A percentile compares a stretch with the other conserved stretches of the same genome.
Conservation (phyloP, 495 filamentous ascomycete species). For the Lasiosphaeria hispida region DNA sequence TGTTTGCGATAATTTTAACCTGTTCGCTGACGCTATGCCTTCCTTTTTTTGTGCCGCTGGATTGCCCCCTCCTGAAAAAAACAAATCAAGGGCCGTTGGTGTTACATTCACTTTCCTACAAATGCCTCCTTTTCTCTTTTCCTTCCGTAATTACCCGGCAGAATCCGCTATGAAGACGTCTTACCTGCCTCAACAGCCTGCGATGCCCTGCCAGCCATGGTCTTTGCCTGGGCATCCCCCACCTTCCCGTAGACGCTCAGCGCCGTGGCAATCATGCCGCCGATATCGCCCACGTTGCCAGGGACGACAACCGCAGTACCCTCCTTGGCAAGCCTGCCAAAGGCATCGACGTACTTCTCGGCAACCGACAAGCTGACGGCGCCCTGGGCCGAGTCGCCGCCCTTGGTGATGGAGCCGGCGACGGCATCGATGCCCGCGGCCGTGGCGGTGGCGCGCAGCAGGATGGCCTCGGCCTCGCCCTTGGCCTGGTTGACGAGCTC, state of each 20-base stretch:
- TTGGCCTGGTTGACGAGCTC: constrained; percentile 89
- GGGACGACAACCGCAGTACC: constrained; percentile 92
- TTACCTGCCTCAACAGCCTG: constrained; percentile 20
- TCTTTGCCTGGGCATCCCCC: constrained; percentile 73
- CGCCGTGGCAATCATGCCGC: constrained; percentile 94
- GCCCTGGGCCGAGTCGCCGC: constrained; percentile 69
- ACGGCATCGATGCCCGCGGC: constrained; percentile 86
- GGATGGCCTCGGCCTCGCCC: constrained; percentile 92
- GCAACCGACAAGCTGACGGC: constrained; percentile 85
- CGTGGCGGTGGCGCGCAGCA: constrained; percentile 80
- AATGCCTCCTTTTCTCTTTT: neutral
- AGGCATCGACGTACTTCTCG: constrained; percentile 97
- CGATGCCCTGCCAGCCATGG: constrained; percentile 54
- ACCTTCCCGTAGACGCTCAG: constrained; percentile 96
- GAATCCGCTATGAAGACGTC: neutral
- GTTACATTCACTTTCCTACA: neutral
- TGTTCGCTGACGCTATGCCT: neutral
- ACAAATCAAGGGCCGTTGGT: no score
- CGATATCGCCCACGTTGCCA: constrained; percentile 95
- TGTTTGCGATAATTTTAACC: no score
- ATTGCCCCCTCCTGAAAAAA: neutral
- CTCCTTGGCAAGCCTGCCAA: constrained; percentile 86
- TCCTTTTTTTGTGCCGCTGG: neutral
- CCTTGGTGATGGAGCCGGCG: constrained; percentile 65
- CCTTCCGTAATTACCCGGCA: no score